Base-by-base conservation (phyloP, 2,329 filamentous ascomycete species). In the Xenosphaeropsis pyriputrescens region DNA sequence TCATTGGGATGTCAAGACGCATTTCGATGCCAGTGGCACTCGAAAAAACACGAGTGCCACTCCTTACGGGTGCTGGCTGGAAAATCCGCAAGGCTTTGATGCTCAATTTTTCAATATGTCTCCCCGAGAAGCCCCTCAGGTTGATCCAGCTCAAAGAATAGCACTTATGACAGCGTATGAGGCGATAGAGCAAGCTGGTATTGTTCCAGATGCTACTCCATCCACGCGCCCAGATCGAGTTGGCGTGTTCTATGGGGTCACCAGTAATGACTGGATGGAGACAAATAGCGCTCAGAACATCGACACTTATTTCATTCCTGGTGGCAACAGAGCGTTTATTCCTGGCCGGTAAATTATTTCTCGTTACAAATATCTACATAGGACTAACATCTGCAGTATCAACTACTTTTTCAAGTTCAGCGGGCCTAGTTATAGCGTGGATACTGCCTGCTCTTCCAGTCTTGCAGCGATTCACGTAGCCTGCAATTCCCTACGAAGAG, bases 71-170 rank as follows among this genome's bases (percentile, higher is more conserved):
- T 83, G 79, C 60, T 85, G 63, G 63, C 65, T 18, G 14, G 73
- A 82, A 43, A 70, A 84, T 45, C 79, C 80, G 0, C 78, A 78
- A 40, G 64, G 78, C 36, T 86, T 86, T 50, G 81, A 86, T 47
- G 75, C 79, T 18, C 68, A 76, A 1, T 85, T 86, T 60, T 86
- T 86, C 70, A 84, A 83, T 58, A 85, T 86, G 75, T 85, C 79
- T 19, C 79, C 80, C 6, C 74, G 79, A 46, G 80, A 86, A 57
- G 82, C 82, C 26, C 70, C 74, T 36, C 79, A 85, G 52, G 84
- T 79, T 2, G 82, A 86, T 51, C 82, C 82, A 0, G 82, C 82
- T 68, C 80, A 84, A 54, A 70, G 82, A 46, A 65, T 85, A 47
- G 77, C 79, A 2, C 60, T 88, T 26, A 72, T 77, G 11, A 84